phyloP scores from a whole-genome alignment of 345 rosid species.

The Populus alba region DNA sequence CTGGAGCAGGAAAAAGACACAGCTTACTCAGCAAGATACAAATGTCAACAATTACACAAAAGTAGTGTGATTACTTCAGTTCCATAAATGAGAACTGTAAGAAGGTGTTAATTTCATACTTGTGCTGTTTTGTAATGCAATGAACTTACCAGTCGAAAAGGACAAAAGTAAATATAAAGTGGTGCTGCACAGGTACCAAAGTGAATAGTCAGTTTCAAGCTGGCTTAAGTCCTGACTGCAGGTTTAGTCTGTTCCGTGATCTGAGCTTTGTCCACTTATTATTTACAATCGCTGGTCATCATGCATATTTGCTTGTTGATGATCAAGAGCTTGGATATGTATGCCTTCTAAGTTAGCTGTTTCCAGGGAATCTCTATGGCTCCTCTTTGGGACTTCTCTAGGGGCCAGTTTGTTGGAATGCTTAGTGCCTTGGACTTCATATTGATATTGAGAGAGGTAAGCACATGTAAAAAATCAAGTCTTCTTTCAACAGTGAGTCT shows the following conservation, averaged over 20 bases:
- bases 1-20: background rate
- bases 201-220: background rate
- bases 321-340: conserved; percentile 24
- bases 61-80: background rate
- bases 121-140: background rate
- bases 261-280: background rate
- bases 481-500: conserved; percentile 8
- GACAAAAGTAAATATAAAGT: background rate
- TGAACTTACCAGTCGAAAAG: background rate
- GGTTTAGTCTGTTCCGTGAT: background rate
- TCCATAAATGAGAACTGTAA: too few relatives aligned
- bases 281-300: conserved; percentile 5
- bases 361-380: conserved; percentile 38
- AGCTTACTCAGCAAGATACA: background rate
- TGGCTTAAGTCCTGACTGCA: background rate
- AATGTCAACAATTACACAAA: background rate
- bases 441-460: conserved; percentile 35
- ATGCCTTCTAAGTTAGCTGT: conserved; percentile 29
- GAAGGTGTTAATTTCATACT: background rate
- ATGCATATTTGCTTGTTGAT: conserved; percentile 21
- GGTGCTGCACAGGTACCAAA: background rate
- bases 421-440: conserved; percentile 35
- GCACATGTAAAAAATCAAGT: background rate
- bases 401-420: conserved; percentile 34
- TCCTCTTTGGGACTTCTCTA: conserved; percentile 32